phyloP scores from a whole-genome alignment of 306 rosid genomes.

The Vigna mungo region DNA sequence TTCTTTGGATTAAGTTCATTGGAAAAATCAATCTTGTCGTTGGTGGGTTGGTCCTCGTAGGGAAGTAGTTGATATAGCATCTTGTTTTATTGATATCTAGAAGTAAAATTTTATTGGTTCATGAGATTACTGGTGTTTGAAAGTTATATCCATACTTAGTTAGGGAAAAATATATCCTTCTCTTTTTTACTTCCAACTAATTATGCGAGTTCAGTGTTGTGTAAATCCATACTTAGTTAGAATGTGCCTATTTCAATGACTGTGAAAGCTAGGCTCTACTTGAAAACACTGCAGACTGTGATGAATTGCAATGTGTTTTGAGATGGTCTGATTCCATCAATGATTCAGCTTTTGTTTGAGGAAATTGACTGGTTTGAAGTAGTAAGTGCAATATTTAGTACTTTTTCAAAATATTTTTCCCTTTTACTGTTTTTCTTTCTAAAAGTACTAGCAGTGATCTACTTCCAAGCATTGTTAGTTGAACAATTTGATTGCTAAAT shows the following conservation, averaged over 20 bases:
- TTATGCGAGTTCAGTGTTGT: neutral
- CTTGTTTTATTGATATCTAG: constrained; percentile 22
- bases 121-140: constrained; percentile 15
- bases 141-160: too few relatives aligned
- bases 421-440: neutral
- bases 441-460: neutral
- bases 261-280: constrained; percentile 1
- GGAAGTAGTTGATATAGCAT: constrained; percentile 15
- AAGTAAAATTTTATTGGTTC: constrained; percentile 20
- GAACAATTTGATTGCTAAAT: neutral
- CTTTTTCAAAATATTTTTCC: neutral
- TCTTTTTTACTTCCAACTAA: constrained; percentile 4
- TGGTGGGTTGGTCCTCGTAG: constrained; percentile 34
- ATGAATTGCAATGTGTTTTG: constrained; percentile 10
- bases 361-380: neutral
- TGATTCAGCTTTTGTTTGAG: constrained; percentile 6
- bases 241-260: constrained; percentile 4
- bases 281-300: neutral
- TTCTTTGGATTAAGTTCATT: constrained; percentile 44
- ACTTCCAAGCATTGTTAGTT: neutral
- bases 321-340: constrained; percentile 13
- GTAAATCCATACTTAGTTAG: constrained; percentile 8
- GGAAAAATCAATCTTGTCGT: constrained; percentile 42
- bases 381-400: neutral
- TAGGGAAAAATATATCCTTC: too few relatives aligned